Evolutionary conservation across 371 early-diverging fungal species (phyloP), one percentile per base, ranked within the genome.

Genomic region (Apophysomyces ossiformis): DNA sequence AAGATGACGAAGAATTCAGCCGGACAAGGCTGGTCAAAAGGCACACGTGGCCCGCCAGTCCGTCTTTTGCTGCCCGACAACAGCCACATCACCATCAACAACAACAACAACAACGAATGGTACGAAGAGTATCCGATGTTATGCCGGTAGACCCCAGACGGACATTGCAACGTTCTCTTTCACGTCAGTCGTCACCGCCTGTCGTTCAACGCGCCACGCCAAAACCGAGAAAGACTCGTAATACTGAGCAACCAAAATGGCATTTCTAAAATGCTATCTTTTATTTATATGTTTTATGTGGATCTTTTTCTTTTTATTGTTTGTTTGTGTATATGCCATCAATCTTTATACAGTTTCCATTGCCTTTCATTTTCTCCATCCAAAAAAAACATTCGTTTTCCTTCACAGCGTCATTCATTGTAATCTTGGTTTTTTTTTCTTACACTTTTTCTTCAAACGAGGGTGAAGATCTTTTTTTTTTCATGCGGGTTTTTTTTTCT

Each of bases 211-310:
- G 46, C 18, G 15, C 35, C 12, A 36, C 61, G 7, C 45, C 61
- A n/a, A 61, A 46, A 61, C 61, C 68, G 59, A 41, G 65, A 47
- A 66, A 61, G 44, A 63, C 38, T 21, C 58, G 61, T 54, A 67
- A 70, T 45, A 32, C 57, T 18, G 71, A 65, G n/a, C 71, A 74
- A 45, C 71, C 71, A 58, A 74, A 71, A 58, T 74, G 74, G 74
- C 47, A 67, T 37, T 69, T 66, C 46, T 66, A 72, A 26, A 26
- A 69, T 50, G 54, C 54, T 21, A 26, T 26, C 54, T 21, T 50
- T 50, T 50, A 50, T 50, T 50, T 50, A 50, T 50, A 32, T 50
- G 54, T 21, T 47, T 26, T 50, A 50, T 50, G 54, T 50, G 54
- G 54, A 21, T 50, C 21, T 21, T 50, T 50, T 50, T 50, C 21